A percentile compares a stretch with the other conserved stretches of the same genome.
phyloP scores from a whole-genome alignment of 2,329 filamentous ascomycete genomes.

The Hypoxylon sp. region DNA sequence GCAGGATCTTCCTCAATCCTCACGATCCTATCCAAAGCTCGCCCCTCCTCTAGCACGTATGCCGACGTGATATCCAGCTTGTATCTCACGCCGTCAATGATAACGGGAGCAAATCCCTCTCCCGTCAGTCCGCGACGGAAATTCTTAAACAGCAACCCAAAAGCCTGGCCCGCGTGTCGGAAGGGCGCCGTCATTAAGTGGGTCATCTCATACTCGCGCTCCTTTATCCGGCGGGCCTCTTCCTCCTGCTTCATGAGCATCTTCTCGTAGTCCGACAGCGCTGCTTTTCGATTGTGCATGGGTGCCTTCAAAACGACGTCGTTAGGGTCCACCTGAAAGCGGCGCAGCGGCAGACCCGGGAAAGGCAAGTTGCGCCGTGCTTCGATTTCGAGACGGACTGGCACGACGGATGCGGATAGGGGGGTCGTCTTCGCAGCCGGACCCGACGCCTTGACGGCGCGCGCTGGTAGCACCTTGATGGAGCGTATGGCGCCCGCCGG shows the following conservation, averaged over 20 bases:
- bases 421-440: slow-evolving; percentile 31
- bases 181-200: slow-evolving; percentile 73
- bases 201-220: slow-evolving; percentile 67
- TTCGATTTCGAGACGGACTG: slow-evolving; percentile 68
- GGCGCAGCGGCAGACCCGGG: slow-evolving; percentile 64
- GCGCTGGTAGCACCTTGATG: slow-evolving; percentile 67
- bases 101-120: slow-evolving; percentile 69
- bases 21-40: slow-evolving; percentile 70
- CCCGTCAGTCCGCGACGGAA: slow-evolving; percentile 68
- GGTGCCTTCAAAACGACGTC: slow-evolving; percentile 57
- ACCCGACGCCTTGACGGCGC: slow-evolving; percentile 3
- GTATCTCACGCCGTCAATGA: slow-evolving; percentile 64
- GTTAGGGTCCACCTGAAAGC: slow-evolving; percentile 58
- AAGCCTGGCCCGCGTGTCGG: slow-evolving; percentile 62
- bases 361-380: slow-evolving; percentile 62
- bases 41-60: slow-evolving; percentile 72
- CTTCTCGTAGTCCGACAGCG: slow-evolving; percentile 49
- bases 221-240: slow-evolving; percentile 57
- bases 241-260: slow-evolving; percentile 55
- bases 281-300: slow-evolving; percentile 50
- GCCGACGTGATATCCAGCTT: slow-evolving; percentile 72
- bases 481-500: slow-evolving; percentile 70
- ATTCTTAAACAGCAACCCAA: slow-evolving; percentile 61
- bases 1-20: slow-evolving; percentile 52
- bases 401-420: slow-evolving; percentile 37